Conservation (phyloP, 176 grass and related monocot genomes). For the Dendrocalamus sinicus region DNA sequence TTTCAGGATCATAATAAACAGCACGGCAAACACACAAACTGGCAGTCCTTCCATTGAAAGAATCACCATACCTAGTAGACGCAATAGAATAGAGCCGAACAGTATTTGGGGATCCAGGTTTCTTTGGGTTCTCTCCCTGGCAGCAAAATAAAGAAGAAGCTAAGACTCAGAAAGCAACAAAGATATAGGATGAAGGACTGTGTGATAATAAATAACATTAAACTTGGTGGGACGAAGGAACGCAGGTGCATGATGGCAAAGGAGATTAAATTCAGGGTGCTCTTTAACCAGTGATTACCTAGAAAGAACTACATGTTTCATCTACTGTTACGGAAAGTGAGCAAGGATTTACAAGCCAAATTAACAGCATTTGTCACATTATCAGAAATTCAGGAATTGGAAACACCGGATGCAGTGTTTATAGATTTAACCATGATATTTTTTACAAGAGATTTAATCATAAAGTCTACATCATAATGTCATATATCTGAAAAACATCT, state of each 20-base stretch:
- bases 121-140: conserved; percentile 93
- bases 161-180: neutral
- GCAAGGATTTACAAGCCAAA: neutral
- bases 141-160: conserved; percentile 31
- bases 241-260: neutral
- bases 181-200: neutral
- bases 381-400: neutral
- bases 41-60: conserved; percentile 81
- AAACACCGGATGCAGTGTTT: neutral
- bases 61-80: conserved; percentile 90
- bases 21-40: conserved; percentile 90
- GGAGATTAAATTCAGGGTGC: neutral
- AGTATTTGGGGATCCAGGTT: conserved; percentile 81
- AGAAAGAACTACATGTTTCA: neutral
- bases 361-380: neutral
- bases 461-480: neutral
- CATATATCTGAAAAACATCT: neutral
- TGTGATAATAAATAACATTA: neutral
- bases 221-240: neutral
- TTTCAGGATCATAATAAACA: conserved; percentile 91
- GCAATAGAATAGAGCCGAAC: conserved; percentile 96
- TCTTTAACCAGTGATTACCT: neutral
- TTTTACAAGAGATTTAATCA: neutral
- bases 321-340: neutral
- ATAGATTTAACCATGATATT: neutral